Conservation (phyloP, 108 stramenopile genomes). For the Skeletonema marinoi region DNA sequence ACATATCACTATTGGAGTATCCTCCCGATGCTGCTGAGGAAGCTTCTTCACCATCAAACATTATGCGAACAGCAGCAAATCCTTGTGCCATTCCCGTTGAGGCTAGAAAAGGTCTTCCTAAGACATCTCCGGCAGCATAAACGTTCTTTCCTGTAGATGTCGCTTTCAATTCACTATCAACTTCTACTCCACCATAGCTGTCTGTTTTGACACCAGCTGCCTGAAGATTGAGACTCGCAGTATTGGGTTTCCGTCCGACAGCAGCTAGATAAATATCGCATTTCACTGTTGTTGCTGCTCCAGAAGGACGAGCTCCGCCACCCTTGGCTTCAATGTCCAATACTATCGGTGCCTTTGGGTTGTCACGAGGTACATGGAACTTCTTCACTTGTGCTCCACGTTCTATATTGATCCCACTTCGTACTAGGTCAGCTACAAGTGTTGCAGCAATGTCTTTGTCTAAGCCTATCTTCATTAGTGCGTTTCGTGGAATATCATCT, state of each 20-base stretch:
- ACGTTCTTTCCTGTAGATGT: slow-evolving; percentile 61
- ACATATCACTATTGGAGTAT: slow-evolving; percentile 7
- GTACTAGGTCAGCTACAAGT: slow-evolving; percentile 45
- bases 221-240: slow-evolving; percentile 61
- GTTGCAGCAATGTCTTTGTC: slow-evolving; percentile 70
- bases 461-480: slow-evolving; percentile 81
- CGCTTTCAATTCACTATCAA: slow-evolving; percentile 56
- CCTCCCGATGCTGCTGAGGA: neutral
- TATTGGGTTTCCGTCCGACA: slow-evolving; percentile 81
- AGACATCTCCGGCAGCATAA: slow-evolving; percentile 84
- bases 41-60: slow-evolving; percentile 44
- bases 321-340: slow-evolving; percentile 63
- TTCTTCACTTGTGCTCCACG: slow-evolving; percentile 66
- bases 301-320: slow-evolving; percentile 47
- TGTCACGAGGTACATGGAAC: slow-evolving; percentile 57
- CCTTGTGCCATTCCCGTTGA: slow-evolving; percentile 84
- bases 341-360: slow-evolving; percentile 56
- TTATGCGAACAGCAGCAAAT: slow-evolving; percentile 56
- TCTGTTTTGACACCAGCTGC: slow-evolving; percentile 74
- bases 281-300: slow-evolving; percentile 50
- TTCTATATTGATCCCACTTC: slow-evolving; percentile 70
- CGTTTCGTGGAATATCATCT: slow-evolving; percentile 65
- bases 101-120: slow-evolving; percentile 81
- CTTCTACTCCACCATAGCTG: slow-evolving; percentile 70
- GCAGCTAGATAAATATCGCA: slow-evolving; percentile 81